phyloP scores from a whole-genome alignment of 2,329 filamentous ascomycete genomes.

The Colletotrichum chrysophilum region DNA sequence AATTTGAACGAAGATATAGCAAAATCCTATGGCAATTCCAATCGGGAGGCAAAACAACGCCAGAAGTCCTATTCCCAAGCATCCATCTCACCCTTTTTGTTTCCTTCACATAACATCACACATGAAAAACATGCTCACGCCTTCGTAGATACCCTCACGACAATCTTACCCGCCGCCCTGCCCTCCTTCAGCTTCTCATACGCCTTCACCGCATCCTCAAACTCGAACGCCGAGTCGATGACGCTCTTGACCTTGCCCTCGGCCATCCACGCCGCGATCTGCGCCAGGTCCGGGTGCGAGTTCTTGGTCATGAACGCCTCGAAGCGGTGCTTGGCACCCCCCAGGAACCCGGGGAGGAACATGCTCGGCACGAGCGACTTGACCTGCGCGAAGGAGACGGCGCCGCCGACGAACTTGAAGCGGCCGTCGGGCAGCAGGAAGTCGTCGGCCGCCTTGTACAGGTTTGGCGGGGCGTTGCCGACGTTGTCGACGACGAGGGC shows the following conservation, averaged over 20 bases:
- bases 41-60: background rate
- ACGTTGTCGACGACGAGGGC: slow-evolving; percentile 65
- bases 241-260: slow-evolving; percentile 63
- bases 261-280: slow-evolving; percentile 59
- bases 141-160: slow-evolving; percentile 38
- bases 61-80: background rate
- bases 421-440: slow-evolving; percentile 54
- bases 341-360: slow-evolving; percentile 38
- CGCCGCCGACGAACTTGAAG: slow-evolving; percentile 57
- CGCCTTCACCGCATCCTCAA: slow-evolving; percentile 61
- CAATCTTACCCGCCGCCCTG: slow-evolving; percentile 65
- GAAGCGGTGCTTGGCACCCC: slow-evolving; percentile 47
- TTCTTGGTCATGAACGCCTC: slow-evolving; percentile 43
- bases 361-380: slow-evolving; percentile 28
- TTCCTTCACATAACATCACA: no score
- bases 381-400: slow-evolving; percentile 30
- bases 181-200: slow-evolving; percentile 64
- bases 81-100: background rate
- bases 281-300: slow-evolving; percentile 48
- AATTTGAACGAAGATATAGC: background rate
- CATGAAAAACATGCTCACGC: background rate
- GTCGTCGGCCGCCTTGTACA: slow-evolving; percentile 57
- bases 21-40: background rate
- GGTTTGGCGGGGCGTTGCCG: slow-evolving; percentile 47
- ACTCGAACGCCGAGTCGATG: slow-evolving; percentile 59